Base-by-base conservation (phyloP, 176 grass and related monocot genomes). In the Triticum dicoccoides region DNA sequence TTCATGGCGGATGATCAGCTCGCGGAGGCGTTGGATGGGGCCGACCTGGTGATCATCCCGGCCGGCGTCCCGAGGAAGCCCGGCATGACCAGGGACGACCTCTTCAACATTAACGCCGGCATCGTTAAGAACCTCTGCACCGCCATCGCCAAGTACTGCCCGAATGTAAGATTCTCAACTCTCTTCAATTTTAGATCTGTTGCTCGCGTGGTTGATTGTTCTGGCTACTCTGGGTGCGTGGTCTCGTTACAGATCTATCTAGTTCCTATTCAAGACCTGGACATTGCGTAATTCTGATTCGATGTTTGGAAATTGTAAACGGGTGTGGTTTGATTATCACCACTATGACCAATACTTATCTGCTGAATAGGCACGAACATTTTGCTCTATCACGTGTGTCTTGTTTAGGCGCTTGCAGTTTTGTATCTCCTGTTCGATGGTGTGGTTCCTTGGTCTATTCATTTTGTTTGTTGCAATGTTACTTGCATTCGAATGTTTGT, bases 51-150 rank as follows among this genome's bases (percentile, higher is more conserved):
- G 17, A 80, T 92, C 86, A 89, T 92, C 65, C 90, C 83, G 24
- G 90, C 90, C 15, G 90, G 90, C 9, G 90, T 92, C 33, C 90
- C 86, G 41, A 80, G 90, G 86, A 88, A 92, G 67, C 90, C 90
- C 5, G 90, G 86, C 45, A 91, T 91, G 89, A 91, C 84, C 32
- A 80, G 90, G 23, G 90, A 89, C 20, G 90, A 92, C 45, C 83
- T 92, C 47, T 92, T 92, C 83, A 92, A 86, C 65, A 89, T 92
- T 83, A 92, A 92, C 33, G 86, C 83, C 3, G 86, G 90, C 54
- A 92, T 92, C 79, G 90, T 92, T 9, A 92, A 92, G 79, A 79
- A 81, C 56, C 90, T 92, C 73, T 91, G 86, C 83, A 79, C 66
- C 2, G 83, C 90, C 83, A 92, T 92, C 58, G 79, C 90, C 72